phyloP scores from a whole-genome alignment of 2,329 filamentous ascomycete genomes.

The Arthroderma uncinatum region DNA sequence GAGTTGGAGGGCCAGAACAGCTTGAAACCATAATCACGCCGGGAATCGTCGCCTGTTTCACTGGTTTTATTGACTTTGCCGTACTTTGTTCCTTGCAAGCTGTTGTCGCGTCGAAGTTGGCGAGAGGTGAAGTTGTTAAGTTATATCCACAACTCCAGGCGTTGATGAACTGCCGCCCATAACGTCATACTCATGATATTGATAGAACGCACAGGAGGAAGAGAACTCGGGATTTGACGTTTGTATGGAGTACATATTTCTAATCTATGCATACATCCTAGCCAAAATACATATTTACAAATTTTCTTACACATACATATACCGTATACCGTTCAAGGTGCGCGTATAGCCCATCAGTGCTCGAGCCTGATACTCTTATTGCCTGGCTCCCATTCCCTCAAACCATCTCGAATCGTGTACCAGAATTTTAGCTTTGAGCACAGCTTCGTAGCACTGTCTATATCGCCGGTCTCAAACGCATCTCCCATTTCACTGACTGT shows the following conservation, averaged over 20 bases:
- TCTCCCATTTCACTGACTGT: constrained; percentile 53
- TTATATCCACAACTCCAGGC: background rate
- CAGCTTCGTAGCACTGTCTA: constrained; percentile 57
- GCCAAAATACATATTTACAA: background rate
- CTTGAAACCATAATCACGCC: no score
- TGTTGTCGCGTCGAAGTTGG: background rate
- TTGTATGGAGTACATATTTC: background rate
- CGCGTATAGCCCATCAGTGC: constrained; percentile 32
- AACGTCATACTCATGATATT: no score
- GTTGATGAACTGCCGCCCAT: background rate
- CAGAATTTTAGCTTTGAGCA: constrained; percentile 76
- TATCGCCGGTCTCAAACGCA: constrained; percentile 56
- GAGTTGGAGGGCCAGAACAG: background rate
- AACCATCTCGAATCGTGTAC: constrained; percentile 71
- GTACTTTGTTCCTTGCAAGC: background rate
- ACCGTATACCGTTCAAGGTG: background rate
- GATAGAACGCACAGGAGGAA: no score
- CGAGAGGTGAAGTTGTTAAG: background rate
- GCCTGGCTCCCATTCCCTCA: constrained; percentile 76
- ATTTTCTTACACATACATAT: background rate
- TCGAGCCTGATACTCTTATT: constrained; percentile 46
- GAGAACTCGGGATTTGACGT: no score
- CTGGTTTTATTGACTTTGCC: background rate
- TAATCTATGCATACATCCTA: background rate
- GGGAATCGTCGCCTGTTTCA: no score